Evolutionary conservation across 108 stramenopile genomes (phyloP), one percentile per base, ranked within the genome.

Genomic region (Skeletonema grethae): DNA sequence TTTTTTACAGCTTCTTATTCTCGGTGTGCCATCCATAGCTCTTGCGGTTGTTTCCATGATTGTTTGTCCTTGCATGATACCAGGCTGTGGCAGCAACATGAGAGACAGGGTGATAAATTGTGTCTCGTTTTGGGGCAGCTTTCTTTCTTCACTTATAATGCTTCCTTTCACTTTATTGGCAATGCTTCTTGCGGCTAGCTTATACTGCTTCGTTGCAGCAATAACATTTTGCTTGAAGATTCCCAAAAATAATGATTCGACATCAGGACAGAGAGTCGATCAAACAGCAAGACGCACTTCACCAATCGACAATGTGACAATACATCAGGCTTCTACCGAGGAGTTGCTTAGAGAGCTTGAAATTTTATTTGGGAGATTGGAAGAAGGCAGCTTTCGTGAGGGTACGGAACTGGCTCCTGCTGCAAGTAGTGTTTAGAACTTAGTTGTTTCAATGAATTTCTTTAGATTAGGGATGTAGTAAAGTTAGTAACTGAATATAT

Each of bases 101-200:
- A 69, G 77, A 60, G 82, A 86, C 50, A 64, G 84, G 8, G 69
- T 73, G 56, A 60, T 84, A 6, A 86, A 84, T 43, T 86, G 86
- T 50, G 55, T 88, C 48, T 80, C 78, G 8, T 82, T 74, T 35
- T 88, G 85, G 85, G 87, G 87, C 10, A 80, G 82, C 63, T 77
- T 73, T 57, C 61, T 88, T 13, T 79, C 85, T 29, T 48, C 78
- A 28, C n/a, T 88, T 11, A 20, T 83, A 20, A 29, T 86, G 46
- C 50, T 83, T 30, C 85, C 85, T 5, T 70, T 85, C 10, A 75
- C 73, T 65, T 69, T 60, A 15, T 35, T 74, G 15, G 77, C 65
- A 5, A 58, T 64, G 69, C 0, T 70, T 53, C 31, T 71, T 25
- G 22, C 67, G 30, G 15, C 65, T 2, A 20, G 43, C 15, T 24